Conservation (phyloP, 352 stramenopile species). For the Globisporangium paroecandrum region DNA sequence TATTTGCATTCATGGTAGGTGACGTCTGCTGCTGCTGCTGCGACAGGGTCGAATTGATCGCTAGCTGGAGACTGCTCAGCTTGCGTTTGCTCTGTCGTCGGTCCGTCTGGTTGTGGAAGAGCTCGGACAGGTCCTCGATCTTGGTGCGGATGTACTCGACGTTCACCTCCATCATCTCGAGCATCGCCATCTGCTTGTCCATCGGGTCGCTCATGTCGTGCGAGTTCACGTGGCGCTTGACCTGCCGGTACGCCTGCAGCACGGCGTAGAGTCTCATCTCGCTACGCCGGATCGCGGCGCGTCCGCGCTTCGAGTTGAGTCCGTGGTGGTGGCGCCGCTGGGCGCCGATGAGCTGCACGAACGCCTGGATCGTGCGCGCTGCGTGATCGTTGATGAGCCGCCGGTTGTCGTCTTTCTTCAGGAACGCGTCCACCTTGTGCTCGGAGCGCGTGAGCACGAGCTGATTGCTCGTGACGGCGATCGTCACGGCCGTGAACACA, state of each 20-base stretch:
- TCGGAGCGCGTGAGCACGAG: slow-evolving; percentile 71
- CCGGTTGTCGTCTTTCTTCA: slow-evolving; percentile 71
- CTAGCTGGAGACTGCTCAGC: slow-evolving; percentile 18
- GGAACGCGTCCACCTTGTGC: slow-evolving; percentile 78
- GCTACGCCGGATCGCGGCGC: slow-evolving; percentile 17
- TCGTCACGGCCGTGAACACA: slow-evolving; percentile 61
- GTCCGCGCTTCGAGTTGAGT: slow-evolving; percentile 13
- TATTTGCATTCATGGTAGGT: background rate
- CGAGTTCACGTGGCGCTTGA: slow-evolving; percentile 57
- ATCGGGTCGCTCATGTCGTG: slow-evolving; percentile 71
- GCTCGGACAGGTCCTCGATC: slow-evolving; percentile 63
- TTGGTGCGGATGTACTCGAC: slow-evolving; percentile 80
- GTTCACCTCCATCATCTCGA: slow-evolving; percentile 86
- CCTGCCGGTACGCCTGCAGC: slow-evolving; percentile 49
- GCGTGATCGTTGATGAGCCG: slow-evolving; percentile 57
- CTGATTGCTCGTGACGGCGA: slow-evolving; percentile 75
- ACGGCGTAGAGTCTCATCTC: slow-evolving; percentile 66
- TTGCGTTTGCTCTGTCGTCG: slow-evolving; percentile 18
- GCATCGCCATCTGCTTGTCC: slow-evolving; percentile 82
- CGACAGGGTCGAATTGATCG: background rate
- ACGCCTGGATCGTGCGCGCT: slow-evolving; percentile 58
- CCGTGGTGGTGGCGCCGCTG: slow-evolving; percentile 32
- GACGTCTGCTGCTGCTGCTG: background rate
- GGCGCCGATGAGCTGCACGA: slow-evolving; percentile 44
- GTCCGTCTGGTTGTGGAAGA: slow-evolving; percentile 37